A percentile compares a stretch with the other conserved stretches of the same genome.
Conservation (phyloP, 2,329 filamentous ascomycete species). For the Chaetothyriales sp. region DNA sequence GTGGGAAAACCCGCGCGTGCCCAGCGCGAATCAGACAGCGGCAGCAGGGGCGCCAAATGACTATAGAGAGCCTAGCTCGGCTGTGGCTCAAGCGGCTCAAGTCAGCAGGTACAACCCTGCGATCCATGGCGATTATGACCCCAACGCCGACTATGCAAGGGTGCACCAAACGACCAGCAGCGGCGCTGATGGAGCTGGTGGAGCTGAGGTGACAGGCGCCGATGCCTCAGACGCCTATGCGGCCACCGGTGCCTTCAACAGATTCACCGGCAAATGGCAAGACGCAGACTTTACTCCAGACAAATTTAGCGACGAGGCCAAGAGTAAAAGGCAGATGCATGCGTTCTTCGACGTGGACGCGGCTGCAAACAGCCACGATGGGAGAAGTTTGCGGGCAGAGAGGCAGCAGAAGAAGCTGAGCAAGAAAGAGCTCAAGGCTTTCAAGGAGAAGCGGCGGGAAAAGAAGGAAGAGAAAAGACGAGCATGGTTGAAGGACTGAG, state of each 20-base stretch:
- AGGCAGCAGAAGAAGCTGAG: constrained; percentile 68
- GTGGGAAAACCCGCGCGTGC: constrained; percentile 75
- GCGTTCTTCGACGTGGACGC: constrained; percentile 94
- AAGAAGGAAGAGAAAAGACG: constrained; percentile 90
- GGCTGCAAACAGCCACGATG: constrained; percentile 80
- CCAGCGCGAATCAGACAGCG: constrained; percentile 27
- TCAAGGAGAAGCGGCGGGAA: constrained; percentile 76
- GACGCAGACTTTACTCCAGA: constrained; percentile 53
- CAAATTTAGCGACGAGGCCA: constrained; percentile 73
- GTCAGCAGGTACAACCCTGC: constrained; percentile 79
- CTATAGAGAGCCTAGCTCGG: constrained; percentile 21
- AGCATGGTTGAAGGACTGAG: constrained; percentile 77
- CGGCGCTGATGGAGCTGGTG: constrained; percentile 23
- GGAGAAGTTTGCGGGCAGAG: constrained; percentile 82
- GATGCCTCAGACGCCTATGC: constrained; percentile 44
- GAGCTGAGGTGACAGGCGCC: constrained; percentile 18
- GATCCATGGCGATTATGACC: constrained; percentile 93
- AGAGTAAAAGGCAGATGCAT: constrained; percentile 76
- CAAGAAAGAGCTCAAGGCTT: constrained; percentile 77
- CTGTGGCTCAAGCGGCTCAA: constrained; percentile 25
- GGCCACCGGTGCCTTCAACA: constrained; percentile 69
- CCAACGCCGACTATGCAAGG: constrained; percentile 84
- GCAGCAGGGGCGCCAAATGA: constrained; percentile 17
- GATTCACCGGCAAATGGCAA: constrained; percentile 79
- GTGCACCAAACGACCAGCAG: constrained; percentile 28